Percentiles rank a stretch among this genome's conserved stretches.
phyloP scores from a whole-genome alignment of 805 yeast species.

The Huiozyma sinensis region DNA sequence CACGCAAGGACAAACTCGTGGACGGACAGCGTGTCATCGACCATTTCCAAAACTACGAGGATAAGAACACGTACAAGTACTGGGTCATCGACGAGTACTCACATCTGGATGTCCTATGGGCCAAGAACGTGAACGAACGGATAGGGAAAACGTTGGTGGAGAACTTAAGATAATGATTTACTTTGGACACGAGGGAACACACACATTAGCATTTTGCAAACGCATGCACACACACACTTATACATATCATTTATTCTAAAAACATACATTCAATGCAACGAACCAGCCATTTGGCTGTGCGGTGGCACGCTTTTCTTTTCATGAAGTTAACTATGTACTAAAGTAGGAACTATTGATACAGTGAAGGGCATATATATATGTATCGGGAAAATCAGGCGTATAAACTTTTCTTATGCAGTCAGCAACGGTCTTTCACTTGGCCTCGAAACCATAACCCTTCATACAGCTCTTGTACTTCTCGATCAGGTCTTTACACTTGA shows the following conservation, averaged over 20 bases:
- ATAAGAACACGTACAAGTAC: slow-evolving; percentile 19
- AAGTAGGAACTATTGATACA: not conserved
- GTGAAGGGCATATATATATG: not conserved
- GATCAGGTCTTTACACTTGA: slow-evolving; percentile 66
- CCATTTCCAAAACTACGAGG: slow-evolving; percentile 54
- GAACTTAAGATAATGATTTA: slow-evolving; percentile 20
- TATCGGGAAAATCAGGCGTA: not conserved
- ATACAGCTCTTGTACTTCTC: slow-evolving; percentile 73
- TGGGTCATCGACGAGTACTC: slow-evolving; percentile 50
- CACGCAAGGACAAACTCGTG: slow-evolving; percentile 68
- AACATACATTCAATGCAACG: no score
- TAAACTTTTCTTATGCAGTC: not conserved
- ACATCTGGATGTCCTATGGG: slow-evolving; percentile 94
- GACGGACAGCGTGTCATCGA: slow-evolving; percentile 57
- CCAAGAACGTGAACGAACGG: slow-evolving; percentile 55
- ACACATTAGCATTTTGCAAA: not conserved
- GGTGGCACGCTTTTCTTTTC: no score
- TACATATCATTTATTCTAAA: no score
- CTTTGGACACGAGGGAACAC: not conserved
- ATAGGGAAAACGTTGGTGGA: slow-evolving; percentile 45
- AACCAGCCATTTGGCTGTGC: no score
- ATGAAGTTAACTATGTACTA: not conserved
- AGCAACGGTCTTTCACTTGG: not conserved
- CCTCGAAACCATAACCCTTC: slow-evolving; percentile 79
- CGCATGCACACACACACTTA: not conserved